These are phyloP conservation scores for Penicillium fuscoglaucum DNA, from an alignment of 2,329 filamentous ascomycete species.

Conservation along the genomic window DNA sequence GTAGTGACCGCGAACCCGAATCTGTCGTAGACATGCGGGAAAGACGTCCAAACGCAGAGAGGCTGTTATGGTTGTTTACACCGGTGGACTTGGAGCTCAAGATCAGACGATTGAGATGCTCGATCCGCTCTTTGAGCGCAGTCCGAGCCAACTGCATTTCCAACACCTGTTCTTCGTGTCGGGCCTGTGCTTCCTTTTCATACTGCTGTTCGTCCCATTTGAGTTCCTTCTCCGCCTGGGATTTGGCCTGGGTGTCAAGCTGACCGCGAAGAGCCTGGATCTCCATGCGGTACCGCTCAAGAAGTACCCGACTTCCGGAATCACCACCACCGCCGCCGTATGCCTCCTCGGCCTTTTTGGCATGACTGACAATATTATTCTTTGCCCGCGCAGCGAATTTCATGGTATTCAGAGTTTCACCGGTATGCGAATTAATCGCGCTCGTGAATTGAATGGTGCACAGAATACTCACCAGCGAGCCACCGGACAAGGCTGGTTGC, in stretches of 20 bases:
- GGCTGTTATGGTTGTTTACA: constrained; percentile 76
- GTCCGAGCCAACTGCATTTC: constrained; percentile 98
- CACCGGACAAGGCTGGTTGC: constrained; percentile 87
- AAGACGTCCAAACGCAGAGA: constrained; percentile 66
- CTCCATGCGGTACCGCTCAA: constrained; percentile 92
- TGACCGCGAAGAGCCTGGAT: constrained; percentile 79
- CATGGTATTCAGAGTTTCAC: constrained; percentile 90
- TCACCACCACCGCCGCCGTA: constrained; percentile 74
- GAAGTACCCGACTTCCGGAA: constrained; percentile 77
- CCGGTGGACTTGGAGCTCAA: constrained; percentile 93
- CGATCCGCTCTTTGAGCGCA: constrained; percentile 93
- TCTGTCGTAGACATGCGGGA: constrained; percentile 58
- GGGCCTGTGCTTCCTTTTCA: constrained; percentile 76
- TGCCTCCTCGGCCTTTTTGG: constrained; percentile 90
- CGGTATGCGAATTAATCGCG: constrained; percentile 70
- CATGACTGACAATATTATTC: constrained; percentile 97
- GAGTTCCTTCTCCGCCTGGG: constrained; percentile 60
- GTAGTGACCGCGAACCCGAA: constrained; percentile 54
- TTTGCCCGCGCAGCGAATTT: constrained; percentile 97
- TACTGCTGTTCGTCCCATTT: constrained; percentile 71
- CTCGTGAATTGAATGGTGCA: constrained; percentile 91
- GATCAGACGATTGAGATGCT: constrained; percentile 92
- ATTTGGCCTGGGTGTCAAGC: constrained; percentile 77
- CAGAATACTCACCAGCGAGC: constrained; percentile 93
- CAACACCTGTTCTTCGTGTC: constrained; percentile 95